Evolutionary conservation across 2,329 filamentous ascomycete species (phyloP).

Genomic region (Neurospora sp.): DNA sequence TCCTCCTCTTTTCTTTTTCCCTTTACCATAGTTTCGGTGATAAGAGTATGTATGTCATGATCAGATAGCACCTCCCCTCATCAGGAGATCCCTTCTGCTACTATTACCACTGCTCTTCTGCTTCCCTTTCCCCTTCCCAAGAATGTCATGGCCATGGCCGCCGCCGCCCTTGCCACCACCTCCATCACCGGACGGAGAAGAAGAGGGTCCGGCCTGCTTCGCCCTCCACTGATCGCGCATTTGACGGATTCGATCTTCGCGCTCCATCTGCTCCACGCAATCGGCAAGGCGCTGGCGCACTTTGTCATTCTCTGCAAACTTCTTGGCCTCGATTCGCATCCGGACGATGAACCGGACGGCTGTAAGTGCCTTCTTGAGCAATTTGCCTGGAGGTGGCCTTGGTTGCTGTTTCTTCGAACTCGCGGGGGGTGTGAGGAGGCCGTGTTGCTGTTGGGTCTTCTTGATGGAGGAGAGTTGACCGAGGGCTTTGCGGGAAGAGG

Average conservation of each 20-base stretch:
- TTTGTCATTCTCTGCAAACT: constrained; percentile 42
- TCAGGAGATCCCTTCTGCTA: neutral
- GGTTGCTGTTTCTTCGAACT: constrained; percentile 4
- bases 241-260: constrained; percentile 31
- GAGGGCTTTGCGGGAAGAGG: constrained; percentile 24
- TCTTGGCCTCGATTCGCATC: constrained; percentile 34
- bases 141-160: neutral
- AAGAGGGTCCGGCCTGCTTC: constrained; percentile 8
- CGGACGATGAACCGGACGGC: constrained; percentile 44
- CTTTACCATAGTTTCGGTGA: neutral
- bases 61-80: neutral
- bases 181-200: neutral
- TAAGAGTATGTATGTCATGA: neutral
- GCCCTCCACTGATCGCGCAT: constrained; percentile 27
- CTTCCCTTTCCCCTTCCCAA: neutral
- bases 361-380: constrained; percentile 34
- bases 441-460: constrained; percentile 23
- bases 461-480: constrained; percentile 25
- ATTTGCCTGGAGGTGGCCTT: constrained; percentile 10
- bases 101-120: neutral
- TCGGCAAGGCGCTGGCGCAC: constrained; percentile 38
- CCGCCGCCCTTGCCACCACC: neutral
- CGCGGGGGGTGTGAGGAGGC: constrained; percentile 22
- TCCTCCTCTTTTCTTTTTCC: neutral
- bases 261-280: constrained; percentile 37